Base-by-base conservation (phyloP, 371 early-diverging fungal genomes). In the Mucor velutinosus region DNA sequence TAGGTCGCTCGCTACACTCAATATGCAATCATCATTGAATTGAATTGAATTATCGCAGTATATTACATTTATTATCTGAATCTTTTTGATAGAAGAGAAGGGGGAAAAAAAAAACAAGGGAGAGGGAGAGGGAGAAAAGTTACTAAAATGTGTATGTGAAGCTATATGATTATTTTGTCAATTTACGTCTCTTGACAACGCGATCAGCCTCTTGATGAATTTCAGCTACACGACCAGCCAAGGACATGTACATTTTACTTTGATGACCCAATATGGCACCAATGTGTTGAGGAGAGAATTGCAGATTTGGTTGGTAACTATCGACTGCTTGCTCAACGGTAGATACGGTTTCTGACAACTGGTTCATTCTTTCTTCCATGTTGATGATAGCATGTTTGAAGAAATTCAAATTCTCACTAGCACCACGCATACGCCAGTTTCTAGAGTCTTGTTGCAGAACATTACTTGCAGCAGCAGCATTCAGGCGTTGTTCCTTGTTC, bases 221-320 rank as follows among this genome's bases (percentile, higher is more conserved):
- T 7, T 65, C 66, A 27, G 69, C 66, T 1, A 73, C 66, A 43
- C 62, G 45, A 0, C 73, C 73, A 15, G 73, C 73, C 23, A 73
- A 56, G 29, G 69, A 66, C 23, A 73, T n/a, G 23, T 58, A 62
- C 43, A 66, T 58, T 11, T 45, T 23, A 10, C 49, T 57, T 33
- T 73, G 73, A 3, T 58, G 23, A 15, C 41, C 39, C 23, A 73
- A 27, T 4, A 60, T 33, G 0, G 19, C 12, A 17, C 69, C 65
- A 3, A 73, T 11, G 1, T n/a, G 6, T 6, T 30, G 63, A 35
- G 73, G 62, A 4, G 66, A 23, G 19, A 55, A 63, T 7, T 21
- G 21, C 1, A 35, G 12, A 7, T 65, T 29, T 0, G 66, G 23
- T 35, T 68, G 62, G 21, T 66, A 53, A 14, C 66, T 47, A 21